Evolutionary conservation across 2,329 filamentous ascomycete species (phyloP).

Genomic region (Acrocalymma vagum): DNA sequence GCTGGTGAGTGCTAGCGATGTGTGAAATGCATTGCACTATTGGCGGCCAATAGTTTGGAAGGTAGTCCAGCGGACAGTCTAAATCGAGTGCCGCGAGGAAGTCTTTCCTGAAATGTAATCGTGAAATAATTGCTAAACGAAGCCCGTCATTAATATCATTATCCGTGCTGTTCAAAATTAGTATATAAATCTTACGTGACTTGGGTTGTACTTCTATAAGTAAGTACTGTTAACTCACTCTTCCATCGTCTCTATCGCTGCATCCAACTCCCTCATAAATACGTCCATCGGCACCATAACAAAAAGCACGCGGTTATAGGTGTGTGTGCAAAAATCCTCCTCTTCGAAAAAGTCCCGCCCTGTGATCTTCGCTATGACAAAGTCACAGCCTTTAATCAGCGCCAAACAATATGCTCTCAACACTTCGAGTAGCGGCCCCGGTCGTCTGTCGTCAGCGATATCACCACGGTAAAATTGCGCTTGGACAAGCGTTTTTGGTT

Average conservation of each 20-base stretch:
- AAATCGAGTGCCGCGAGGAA: constrained; percentile 65
- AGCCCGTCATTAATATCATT: constrained; percentile 45
- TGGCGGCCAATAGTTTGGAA: constrained; percentile 46
- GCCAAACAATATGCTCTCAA: constrained; percentile 87
- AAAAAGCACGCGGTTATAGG: constrained; percentile 82
- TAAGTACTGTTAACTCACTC: constrained; percentile 29
- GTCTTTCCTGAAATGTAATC: constrained; percentile 72
- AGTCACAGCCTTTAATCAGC: constrained; percentile 82
- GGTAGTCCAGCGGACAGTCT: constrained; percentile 37
- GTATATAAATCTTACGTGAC: constrained; percentile 4
- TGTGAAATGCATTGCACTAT: constrained; percentile 55
- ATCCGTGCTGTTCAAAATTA: constrained; percentile 27
- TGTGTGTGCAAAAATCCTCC: constrained; percentile 94
- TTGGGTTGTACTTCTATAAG: background rate
- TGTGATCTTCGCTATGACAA: constrained; percentile 79
- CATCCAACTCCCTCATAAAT: constrained; percentile 43
- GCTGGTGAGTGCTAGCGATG: constrained; percentile 66
- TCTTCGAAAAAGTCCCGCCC: constrained; percentile 96
- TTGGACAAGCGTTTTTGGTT: constrained; percentile 69
- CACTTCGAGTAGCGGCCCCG: constrained; percentile 56
- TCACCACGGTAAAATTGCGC: constrained; percentile 65
- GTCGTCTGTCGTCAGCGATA: constrained; percentile 27
- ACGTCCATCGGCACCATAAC: constrained; percentile 51
- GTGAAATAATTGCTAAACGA: constrained; percentile 66
- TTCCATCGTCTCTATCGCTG: constrained; percentile 36